A percentile compares a stretch with the other conserved stretches of the same genome.
Evolutionary conservation across 768 basidiomycete genomes (phyloP).

Genomic region (Pholiota molesta): DNA sequence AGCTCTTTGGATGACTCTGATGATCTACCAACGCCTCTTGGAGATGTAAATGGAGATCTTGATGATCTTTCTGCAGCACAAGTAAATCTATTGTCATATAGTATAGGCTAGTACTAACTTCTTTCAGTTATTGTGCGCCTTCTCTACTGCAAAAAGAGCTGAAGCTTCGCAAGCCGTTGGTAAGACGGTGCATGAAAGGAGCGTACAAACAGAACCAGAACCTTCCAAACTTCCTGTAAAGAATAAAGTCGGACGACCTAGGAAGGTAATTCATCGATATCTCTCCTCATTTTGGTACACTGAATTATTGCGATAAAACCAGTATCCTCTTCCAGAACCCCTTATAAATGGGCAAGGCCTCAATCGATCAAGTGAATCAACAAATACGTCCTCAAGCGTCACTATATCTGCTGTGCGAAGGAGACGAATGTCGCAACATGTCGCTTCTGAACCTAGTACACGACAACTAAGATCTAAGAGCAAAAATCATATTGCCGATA

Average conservation of each 20-base stretch:
- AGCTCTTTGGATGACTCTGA: slow-evolving; percentile 71
- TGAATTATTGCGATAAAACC: background rate
- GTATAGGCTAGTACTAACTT: background rate
- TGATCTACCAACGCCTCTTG: slow-evolving; percentile 28
- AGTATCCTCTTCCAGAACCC: slow-evolving; percentile 18
- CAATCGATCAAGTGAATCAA: slow-evolving; percentile 27
- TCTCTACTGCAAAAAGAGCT: slow-evolving; percentile 17
- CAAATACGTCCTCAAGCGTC: slow-evolving; percentile 30
- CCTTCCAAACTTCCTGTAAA: slow-evolving; percentile 17
- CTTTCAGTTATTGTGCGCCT: slow-evolving; percentile 31
- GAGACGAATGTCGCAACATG: slow-evolving; percentile 34
- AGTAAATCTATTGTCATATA: slow-evolving; percentile 34
- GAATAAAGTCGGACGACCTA: slow-evolving; percentile 27
- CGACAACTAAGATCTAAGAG: slow-evolving; percentile 49
- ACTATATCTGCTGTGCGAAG: slow-evolving; percentile 41
- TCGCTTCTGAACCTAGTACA: slow-evolving; percentile 37
- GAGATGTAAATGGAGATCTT: slow-evolving; percentile 31
- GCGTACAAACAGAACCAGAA: slow-evolving; percentile 34
- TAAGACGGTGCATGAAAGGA: slow-evolving; percentile 28
- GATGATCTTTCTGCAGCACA: slow-evolving; percentile 65
- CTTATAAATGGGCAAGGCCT: slow-evolving; percentile 12
- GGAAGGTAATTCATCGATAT: slow-evolving; percentile 21
- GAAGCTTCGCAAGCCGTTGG: slow-evolving; percentile 15
- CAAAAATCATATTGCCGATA: slow-evolving; percentile 41
- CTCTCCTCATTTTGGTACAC: background rate